A percentile compares a stretch with the other conserved stretches of the same genome.
Evolutionary conservation across 2,329 filamentous ascomycete species (phyloP).

Genomic region (Pseudogymnoascus pannorum): DNA sequence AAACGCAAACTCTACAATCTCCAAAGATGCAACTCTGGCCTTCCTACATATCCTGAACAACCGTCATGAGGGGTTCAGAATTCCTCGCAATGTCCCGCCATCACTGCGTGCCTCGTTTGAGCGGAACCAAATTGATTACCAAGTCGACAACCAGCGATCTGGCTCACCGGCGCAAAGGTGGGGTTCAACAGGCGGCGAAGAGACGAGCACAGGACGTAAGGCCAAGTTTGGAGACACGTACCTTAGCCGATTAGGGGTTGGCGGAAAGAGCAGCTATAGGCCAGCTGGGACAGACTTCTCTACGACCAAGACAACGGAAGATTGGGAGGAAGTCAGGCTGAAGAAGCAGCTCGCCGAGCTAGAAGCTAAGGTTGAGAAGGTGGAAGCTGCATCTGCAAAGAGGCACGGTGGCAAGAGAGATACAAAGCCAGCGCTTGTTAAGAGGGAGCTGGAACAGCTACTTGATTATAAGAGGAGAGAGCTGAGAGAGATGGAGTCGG

Average conservation of each 20-base stretch:
- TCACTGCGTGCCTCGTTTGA: slow-evolving; percentile 90
- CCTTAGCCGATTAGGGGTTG: slow-evolving; percentile 75
- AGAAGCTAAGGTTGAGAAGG: slow-evolving; percentile 76
- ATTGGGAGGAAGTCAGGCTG: slow-evolving; percentile 95
- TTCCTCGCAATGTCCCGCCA: slow-evolving; percentile 84
- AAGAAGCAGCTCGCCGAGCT: slow-evolving; percentile 88
- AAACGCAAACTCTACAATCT: slow-evolving; percentile 71
- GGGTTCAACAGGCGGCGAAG: slow-evolving; percentile 71
- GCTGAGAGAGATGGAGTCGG: slow-evolving; percentile 67
- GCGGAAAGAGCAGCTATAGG: slow-evolving; percentile 69
- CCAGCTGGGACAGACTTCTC: slow-evolving; percentile 86
- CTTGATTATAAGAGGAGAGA: slow-evolving; percentile 88
- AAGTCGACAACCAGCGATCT: slow-evolving; percentile 67
- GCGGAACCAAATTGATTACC: slow-evolving; percentile 93
- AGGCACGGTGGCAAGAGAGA: slow-evolving; percentile 59
- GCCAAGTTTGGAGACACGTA: slow-evolving; percentile 97
- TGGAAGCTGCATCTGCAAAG: slow-evolving; percentile 66
- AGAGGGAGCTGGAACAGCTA: slow-evolving; percentile 87
- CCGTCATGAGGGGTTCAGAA: slow-evolving; percentile 88
- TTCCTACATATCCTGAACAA: slow-evolving; percentile 97
- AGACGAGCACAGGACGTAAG: slow-evolving; percentile 80
- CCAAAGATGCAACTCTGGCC: slow-evolving; percentile 88
- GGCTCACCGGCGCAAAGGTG: slow-evolving; percentile 63
- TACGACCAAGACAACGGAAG: slow-evolving; percentile 72
- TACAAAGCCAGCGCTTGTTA: slow-evolving; percentile 82